Evolutionary conservation across 352 stramenopile genomes (phyloP).

Genomic region (Plasmopara halstedii): DNA sequence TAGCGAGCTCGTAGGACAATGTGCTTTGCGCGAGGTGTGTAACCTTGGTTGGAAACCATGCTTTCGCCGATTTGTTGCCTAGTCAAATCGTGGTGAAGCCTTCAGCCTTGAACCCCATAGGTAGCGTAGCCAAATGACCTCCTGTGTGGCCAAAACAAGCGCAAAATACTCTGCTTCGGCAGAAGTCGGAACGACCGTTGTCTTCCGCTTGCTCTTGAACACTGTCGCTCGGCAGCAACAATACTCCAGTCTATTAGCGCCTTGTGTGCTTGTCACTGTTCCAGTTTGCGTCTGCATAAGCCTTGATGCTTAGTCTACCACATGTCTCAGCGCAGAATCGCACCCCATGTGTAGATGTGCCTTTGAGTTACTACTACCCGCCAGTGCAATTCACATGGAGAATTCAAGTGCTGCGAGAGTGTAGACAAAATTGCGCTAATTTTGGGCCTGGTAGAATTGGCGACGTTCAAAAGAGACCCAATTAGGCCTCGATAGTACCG

Average conservation of each 20-base stretch:
- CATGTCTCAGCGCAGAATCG: not conserved
- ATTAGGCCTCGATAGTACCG: not conserved
- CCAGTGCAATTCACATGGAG: not conserved
- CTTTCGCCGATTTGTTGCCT: too few species aligned
- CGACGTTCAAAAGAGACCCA: not conserved
- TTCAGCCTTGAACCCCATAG: too few species aligned
- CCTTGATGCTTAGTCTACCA: not conserved
- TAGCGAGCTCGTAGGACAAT: too few species aligned
- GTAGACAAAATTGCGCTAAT: not conserved
- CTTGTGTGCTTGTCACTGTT: not conserved
- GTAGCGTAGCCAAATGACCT: constrained; percentile 4
- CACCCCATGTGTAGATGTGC: not conserved
- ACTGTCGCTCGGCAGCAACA: not conserved
- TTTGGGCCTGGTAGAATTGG: not conserved
- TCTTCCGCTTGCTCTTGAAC: constrained; percentile 3
- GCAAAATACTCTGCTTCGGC: constrained; percentile 8
- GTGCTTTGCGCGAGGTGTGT: too few species aligned
- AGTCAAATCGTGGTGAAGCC: too few species aligned
- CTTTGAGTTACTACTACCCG: constrained; percentile 9
- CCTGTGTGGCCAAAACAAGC: not conserved
- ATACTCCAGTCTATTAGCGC: constrained; percentile 2
- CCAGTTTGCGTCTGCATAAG: constrained; percentile 2
- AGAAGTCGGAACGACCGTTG: not conserved
- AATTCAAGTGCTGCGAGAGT: not conserved
- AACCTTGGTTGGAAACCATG: too few species aligned